phyloP scores from a whole-genome alignment of 305 asterid species.

The Plantago lanceolata region DNA sequence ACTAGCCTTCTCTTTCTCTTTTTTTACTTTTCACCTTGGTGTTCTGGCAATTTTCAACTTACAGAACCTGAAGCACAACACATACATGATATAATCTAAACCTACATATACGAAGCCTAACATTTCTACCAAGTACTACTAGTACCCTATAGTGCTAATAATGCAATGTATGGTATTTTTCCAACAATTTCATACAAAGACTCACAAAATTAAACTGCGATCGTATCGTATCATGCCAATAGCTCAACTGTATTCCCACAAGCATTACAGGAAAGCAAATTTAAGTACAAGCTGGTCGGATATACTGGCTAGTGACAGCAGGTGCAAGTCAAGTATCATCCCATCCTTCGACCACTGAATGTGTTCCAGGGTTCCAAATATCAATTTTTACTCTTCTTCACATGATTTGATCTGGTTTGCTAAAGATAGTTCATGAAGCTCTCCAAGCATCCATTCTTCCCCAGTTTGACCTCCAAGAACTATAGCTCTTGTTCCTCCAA shows the following conservation, averaged over 20 bases:
- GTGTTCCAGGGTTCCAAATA: constrained; percentile 6
- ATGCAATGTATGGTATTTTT: constrained; percentile 21
- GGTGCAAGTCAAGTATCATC: no score
- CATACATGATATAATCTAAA: constrained; percentile 32
- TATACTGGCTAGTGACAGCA: constrained; percentile 18
- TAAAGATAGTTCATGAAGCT: constrained; percentile 74
- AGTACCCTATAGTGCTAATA: constrained; percentile 31
- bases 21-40: background rate
- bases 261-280: constrained; percentile 28
- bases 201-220: constrained; percentile 33
- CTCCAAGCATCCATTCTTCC: constrained; percentile 88
- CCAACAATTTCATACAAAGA: constrained; percentile 32
- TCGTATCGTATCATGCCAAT: constrained; percentile 25
- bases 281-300: constrained; percentile 23
- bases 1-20: constrained; percentile 22
- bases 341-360: no score
- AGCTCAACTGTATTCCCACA: constrained; percentile 27
- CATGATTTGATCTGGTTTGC: constrained; percentile 39
- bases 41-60: constrained; percentile 26
- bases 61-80: constrained; percentile 33
- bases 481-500: constrained; percentile 82
- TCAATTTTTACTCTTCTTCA: background rate
- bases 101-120: constrained; percentile 40
- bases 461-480: constrained; percentile 91
- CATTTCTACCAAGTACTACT: constrained; percentile 36